Conservation (phyloP, 441 rosid species). For the Populus hybrid region DNA sequence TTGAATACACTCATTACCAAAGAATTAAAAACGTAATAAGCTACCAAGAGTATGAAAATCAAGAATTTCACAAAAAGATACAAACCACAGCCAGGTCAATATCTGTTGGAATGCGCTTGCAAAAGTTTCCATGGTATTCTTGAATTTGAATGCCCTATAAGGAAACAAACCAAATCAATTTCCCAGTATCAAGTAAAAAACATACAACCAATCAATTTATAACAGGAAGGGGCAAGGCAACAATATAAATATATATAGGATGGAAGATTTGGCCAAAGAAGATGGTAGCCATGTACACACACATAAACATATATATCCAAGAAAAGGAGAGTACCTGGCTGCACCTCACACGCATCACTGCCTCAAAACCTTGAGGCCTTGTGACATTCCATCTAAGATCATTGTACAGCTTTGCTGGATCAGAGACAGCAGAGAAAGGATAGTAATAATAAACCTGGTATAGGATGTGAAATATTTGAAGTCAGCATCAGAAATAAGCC, state of each 20-base stretch:
- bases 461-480: slow-evolving; percentile 14
- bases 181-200: neutral
- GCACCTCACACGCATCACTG: slow-evolving; percentile 99
- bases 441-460: slow-evolving; percentile 84
- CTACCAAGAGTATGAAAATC: neutral
- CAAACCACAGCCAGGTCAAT: slow-evolving; percentile 71
- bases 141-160: slow-evolving; percentile 91
- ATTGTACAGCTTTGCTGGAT: slow-evolving; percentile 95
- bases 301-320: neutral
- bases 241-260: neutral
- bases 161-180: slow-evolving; percentile 11
- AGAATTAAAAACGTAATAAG: neutral
- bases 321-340: slow-evolving; percentile 64
- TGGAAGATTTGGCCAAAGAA: neutral
- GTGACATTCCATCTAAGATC: slow-evolving; percentile 98
- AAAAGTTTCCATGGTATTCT: slow-evolving; percentile 90
- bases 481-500: neutral
- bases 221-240: neutral
- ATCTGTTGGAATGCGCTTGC: slow-evolving; percentile 78
- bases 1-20: neutral
- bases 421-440: slow-evolving; percentile 89
- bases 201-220: neutral
- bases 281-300: neutral
- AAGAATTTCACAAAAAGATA: slow-evolving; percentile 7
- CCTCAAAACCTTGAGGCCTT: slow-evolving; percentile 99